Conservation (phyloP, 305 asterid species). For the Fraxinus platypoda region DNA sequence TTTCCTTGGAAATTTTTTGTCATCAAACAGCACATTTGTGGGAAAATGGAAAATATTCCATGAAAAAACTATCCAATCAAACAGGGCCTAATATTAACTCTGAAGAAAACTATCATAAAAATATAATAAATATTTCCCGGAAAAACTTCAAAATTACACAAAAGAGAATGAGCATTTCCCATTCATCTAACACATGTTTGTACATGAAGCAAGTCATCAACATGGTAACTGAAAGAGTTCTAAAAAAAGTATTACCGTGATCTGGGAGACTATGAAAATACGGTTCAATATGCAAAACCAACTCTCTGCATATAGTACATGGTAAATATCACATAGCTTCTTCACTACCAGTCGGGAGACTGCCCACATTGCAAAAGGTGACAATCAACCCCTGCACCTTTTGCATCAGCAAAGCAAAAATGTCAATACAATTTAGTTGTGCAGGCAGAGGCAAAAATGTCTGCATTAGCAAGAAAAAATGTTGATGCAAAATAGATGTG, state of each 20-base stretch:
- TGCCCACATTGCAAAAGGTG: constrained; percentile 8
- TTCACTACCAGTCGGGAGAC: not conserved
- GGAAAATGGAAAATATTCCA: too few relatives aligned
- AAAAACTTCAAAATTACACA: not conserved
- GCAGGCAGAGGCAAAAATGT: not conserved
- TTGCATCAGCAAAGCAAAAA: constrained; percentile 28
- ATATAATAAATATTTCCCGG: not conserved
- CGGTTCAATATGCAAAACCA: constrained; percentile 5
- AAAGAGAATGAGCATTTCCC: not conserved
- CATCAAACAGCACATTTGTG: too few relatives aligned
- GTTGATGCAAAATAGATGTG: not conserved
- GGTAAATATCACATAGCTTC: not conserved
- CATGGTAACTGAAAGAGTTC: not conserved
- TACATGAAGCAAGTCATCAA: not conserved
- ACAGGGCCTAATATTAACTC: not conserved
- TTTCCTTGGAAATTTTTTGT: too few relatives aligned
- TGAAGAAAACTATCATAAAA: not conserved
- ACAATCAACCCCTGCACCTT: constrained; percentile 10
- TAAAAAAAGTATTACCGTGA: not conserved
- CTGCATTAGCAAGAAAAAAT: constrained; percentile 27
- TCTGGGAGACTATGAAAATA: not conserved
- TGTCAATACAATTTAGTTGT: not conserved
- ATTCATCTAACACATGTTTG: not conserved
- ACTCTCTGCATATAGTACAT: not conserved
- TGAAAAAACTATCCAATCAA: too few relatives aligned